phyloP scores from a whole-genome alignment of 441 rosid genomes.

The Populus tomentosa region DNA sequence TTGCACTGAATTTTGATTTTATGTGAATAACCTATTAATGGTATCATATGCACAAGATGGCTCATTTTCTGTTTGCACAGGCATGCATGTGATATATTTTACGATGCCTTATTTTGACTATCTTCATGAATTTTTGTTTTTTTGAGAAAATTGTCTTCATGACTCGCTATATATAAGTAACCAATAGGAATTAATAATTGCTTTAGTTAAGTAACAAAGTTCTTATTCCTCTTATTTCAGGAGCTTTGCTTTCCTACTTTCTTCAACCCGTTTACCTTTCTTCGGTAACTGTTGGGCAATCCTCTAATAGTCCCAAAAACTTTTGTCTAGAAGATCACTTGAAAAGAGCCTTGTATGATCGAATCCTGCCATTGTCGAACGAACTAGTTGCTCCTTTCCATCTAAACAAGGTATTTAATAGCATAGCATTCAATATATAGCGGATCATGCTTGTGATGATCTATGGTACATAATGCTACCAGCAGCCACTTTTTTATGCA shows the following conservation, averaged over 20 bases:
- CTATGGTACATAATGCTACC: constrained; percentile 18
- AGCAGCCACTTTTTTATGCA: constrained; percentile 62
- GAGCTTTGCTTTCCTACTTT: constrained; percentile 74
- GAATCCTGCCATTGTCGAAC: constrained; percentile 42
- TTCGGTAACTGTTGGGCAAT: constrained; percentile 67
- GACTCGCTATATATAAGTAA: background rate
- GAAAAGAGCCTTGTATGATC: constrained; percentile 50
- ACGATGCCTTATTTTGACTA: background rate
- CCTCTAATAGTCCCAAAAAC: constrained; percentile 35
- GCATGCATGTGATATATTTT: constrained; percentile 6
- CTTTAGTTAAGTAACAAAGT: constrained; percentile 8
- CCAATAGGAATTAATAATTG: constrained; percentile 3
- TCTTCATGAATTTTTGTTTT: background rate
- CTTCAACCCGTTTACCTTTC: constrained; percentile 71
- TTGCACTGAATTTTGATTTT: background rate
- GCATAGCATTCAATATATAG: constrained; percentile 13
- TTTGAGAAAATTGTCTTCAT: background rate
- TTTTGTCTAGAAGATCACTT: constrained; percentile 44
- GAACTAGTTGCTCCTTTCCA: constrained; percentile 44
- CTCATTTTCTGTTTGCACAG: no score
- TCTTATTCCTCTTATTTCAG: constrained; percentile 37
- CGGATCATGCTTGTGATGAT: constrained; percentile 1
- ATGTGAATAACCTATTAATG: no score
- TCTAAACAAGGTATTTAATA: constrained; percentile 54
- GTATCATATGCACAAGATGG: no score